Evolutionary conservation across 768 basidiomycete species (phyloP), one percentile per base, ranked within the genome.

Genomic region (Leccinum variicolor): DNA sequence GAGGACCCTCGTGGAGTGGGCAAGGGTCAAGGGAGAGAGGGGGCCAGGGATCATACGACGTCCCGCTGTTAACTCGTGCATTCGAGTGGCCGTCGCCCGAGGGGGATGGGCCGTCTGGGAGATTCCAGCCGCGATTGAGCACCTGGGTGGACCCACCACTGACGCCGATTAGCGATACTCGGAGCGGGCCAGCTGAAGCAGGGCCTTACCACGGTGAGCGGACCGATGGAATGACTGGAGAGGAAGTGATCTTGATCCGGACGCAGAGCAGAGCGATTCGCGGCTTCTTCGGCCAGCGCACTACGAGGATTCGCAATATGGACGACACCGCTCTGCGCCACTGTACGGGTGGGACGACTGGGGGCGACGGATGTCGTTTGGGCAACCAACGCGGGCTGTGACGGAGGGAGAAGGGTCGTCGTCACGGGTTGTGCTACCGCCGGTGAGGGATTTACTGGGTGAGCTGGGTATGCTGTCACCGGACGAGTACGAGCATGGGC

Each of bases 1-100:
- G 76, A 1, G 76, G 74, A 28, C 78, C 80, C n/a, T 69, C 76
- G 59, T 61, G 65, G 58, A 69, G 39, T 28, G 69, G 61, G n/a
- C 29, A 62, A 68, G 59, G 31, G 62, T 36, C 21, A 61, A 64
- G n/a, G 61, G 65, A 33, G 36, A 39, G 36, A n/a, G 62, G 57
- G 52, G 28, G 50, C 25, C 53, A 55, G 19, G 19, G 49, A 8
- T 41, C 39, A 36, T 58, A 64, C 61, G 69, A 60, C 45, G 47
- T 61, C 17, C 59, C 63, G 2, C 17, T 62, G 50, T 48, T 69
- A 8, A 63, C 58, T 50, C 63, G 61, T n/a, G 59, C 65, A 26
- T 62, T 72, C 54, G 65, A 67, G 7, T 66, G 62, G 65, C 66
- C 66, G 25, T 56, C 64, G 14, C 61, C 64, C 4, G 58, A 62